Evolutionary conservation across 768 basidiomycete genomes (phyloP).

Genomic region (Trametes gibbosa): DNA sequence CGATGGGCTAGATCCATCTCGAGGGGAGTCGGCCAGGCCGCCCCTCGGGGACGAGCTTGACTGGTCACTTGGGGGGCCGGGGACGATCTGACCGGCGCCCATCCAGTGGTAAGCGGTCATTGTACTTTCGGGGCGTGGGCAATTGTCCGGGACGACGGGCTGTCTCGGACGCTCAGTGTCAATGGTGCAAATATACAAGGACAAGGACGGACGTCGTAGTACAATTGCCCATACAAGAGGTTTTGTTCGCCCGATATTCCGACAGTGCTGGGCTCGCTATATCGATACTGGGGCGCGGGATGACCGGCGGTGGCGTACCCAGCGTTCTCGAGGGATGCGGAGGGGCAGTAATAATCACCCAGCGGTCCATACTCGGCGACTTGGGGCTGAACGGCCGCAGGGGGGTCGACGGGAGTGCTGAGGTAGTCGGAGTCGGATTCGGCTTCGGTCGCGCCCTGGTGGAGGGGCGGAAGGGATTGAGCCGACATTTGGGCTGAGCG

Average conservation of each 20-base stretch:
- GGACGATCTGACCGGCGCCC: neutral
- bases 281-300: neutral
- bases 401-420: constrained; percentile 17
- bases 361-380: constrained; percentile 14
- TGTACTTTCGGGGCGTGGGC: neutral
- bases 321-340: neutral
- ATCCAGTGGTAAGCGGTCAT: constrained; percentile 1
- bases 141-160: neutral
- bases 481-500: constrained; percentile 16
- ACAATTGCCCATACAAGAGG: neutral
- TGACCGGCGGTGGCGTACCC: constrained; percentile 1
- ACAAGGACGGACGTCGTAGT: neutral
- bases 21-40: neutral
- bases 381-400: constrained; percentile 7
- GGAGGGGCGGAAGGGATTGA: constrained; percentile 14
- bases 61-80: neutral
- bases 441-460: constrained; percentile 13
- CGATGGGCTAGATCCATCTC: neutral
- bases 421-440: constrained; percentile 21
- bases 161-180: neutral
- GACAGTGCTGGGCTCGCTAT: constrained; percentile 1
- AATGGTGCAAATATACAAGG: neutral
- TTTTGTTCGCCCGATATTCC: neutral
- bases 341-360: constrained; percentile 9
- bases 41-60: neutral